phyloP scores from a whole-genome alignment of 306 rosid species.

The Prunus dulcis region DNA sequence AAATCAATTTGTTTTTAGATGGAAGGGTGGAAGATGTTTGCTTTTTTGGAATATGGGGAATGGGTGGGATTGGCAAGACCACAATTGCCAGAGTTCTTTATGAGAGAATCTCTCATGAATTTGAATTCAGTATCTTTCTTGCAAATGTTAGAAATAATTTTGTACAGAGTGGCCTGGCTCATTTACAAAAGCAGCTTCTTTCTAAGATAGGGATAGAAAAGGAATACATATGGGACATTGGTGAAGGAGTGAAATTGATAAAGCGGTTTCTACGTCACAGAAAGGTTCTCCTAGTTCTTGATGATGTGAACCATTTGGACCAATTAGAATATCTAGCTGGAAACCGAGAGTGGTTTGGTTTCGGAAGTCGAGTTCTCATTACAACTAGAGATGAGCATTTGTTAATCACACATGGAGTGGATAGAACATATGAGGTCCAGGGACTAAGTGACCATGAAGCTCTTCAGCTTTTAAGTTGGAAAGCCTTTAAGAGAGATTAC shows the following conservation, averaged over 20 bases:
- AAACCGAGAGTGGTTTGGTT: conserved; percentile 6
- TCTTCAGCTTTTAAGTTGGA: not conserved
- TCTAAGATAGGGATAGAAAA: not conserved
- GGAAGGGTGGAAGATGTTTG: conserved; percentile 6
- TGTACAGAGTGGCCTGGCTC: not conserved
- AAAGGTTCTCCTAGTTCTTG: conserved; percentile 14
- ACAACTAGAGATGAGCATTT: conserved; percentile 18
- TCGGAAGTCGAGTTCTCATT: conserved; percentile 7
- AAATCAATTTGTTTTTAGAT: not conserved
- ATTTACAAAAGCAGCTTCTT: conserved; percentile 6
- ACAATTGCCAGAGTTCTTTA: conserved; percentile 5
- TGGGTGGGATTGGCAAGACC: conserved; percentile 18
- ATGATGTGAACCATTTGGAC: conserved; percentile 1
- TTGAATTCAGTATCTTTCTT: not conserved
- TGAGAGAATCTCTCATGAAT: not conserved
- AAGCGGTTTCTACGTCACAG: not conserved
- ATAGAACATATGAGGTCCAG: not conserved
- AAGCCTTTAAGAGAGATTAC: not conserved
- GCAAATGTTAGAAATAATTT: not conserved
- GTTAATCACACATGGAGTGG: not conserved
- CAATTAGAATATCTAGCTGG: conserved; percentile 10
- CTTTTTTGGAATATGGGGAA: conserved; percentile 14
- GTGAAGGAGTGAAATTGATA: not conserved
- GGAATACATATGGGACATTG: not conserved
- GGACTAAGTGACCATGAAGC: not conserved